These are phyloP conservation scores for Plasmodium fragile DNA, from an alignment of 169 alveolate genomes.

Conservation along the genomic window DNA sequence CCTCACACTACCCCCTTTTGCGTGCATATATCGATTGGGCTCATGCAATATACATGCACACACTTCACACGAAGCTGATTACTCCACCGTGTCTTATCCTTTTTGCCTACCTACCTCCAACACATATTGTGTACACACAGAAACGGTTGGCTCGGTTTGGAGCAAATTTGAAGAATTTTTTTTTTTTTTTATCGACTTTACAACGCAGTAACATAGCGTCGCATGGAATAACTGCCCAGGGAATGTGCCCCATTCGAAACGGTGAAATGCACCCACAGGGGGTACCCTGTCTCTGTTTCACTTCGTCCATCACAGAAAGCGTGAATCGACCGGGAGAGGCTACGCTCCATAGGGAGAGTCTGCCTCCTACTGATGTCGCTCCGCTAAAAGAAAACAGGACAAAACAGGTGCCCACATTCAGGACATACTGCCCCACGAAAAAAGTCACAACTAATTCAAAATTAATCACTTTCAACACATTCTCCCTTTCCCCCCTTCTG, in stretches of 20 bases:
- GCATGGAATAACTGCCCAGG: neutral
- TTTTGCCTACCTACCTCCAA: neutral
- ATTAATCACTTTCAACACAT: too few relatives aligned
- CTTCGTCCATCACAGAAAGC: neutral
- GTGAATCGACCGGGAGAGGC: neutral
- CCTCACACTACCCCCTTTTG: neutral
- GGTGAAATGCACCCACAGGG: neutral
- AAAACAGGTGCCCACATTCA: neutral
- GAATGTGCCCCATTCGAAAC: neutral
- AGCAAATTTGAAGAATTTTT: neutral
- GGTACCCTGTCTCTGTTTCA: neutral
- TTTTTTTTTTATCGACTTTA: neutral
- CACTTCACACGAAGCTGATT: neutral
- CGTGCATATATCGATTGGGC: neutral
- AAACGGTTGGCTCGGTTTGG: neutral
- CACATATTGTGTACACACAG: neutral
- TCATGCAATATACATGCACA: neutral
- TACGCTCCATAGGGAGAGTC: neutral
- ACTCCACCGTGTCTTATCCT: neutral
- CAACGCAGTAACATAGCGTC: neutral
- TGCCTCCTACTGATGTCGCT: too few relatives aligned
- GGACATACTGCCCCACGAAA: neutral
- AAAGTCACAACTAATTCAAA: neutral
- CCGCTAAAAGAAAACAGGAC: neutral
- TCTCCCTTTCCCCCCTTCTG: too few relatives aligned